phyloP scores from a whole-genome alignment of 2,329 filamentous ascomycete species.

The Conoideocrella luteorostrata region DNA sequence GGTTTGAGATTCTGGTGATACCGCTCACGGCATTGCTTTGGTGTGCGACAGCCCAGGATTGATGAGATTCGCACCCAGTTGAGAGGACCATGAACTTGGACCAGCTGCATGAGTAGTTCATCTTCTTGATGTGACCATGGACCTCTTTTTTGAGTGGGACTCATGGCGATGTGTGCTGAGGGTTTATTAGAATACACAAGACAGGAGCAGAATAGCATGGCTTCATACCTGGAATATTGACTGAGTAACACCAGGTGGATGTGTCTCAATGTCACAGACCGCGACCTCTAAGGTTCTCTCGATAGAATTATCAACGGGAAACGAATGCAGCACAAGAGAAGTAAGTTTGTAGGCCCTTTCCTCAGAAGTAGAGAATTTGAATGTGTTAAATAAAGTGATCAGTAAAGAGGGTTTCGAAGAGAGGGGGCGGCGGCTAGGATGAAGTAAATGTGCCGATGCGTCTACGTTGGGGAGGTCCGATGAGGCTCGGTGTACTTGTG shows the following conservation, averaged over 20 bases:
- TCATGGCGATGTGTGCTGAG: not conserved
- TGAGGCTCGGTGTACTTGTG: constrained; percentile 10
- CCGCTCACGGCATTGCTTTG: constrained; percentile 92
- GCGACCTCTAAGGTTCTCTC: no score
- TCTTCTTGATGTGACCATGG: constrained; percentile 82
- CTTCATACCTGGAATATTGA: not conserved
- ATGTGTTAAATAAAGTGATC: not conserved
- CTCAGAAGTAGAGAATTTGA: not conserved
- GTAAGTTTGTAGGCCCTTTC: not conserved
- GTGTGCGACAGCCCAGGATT: constrained; percentile 68
- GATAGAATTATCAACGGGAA: no score
- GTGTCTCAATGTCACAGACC: no score
- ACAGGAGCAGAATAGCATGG: not conserved
- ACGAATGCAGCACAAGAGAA: not conserved
- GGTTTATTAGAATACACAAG: not conserved
- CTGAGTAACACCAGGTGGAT: not conserved
- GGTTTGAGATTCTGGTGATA: constrained; percentile 92
- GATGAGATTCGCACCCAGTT: constrained; percentile 89
- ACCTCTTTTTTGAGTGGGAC: constrained; percentile 45
- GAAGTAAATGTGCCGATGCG: constrained; percentile 5
- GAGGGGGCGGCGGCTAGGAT: not conserved
- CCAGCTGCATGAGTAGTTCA: constrained; percentile 60
- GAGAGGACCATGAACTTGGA: constrained; percentile 64
- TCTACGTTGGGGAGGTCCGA: constrained; percentile 5
- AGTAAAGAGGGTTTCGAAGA: not conserved